Percentiles rank a stretch among this genome's conserved stretches.
phyloP scores from a whole-genome alignment of 805 yeast species.

The Maudiozyma saulgeensis region DNA sequence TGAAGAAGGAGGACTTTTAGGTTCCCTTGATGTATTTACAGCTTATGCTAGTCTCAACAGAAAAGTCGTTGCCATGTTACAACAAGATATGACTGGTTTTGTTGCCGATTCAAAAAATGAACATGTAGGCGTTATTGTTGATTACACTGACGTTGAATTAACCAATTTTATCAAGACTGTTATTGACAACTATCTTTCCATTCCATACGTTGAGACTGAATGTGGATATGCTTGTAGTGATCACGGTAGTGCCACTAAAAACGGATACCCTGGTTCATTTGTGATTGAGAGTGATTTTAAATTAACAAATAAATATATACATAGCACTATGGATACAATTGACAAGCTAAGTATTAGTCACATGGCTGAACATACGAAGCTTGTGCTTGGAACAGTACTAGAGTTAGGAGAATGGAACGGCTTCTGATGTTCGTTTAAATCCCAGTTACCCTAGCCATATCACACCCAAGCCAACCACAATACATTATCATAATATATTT shows the following conservation, averaged over 20 bases:
- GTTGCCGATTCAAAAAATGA: constrained; percentile 44
- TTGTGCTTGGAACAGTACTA: constrained; percentile 61
- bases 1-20: constrained; percentile 86
- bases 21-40: constrained; percentile 70
- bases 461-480: too few relatives aligned
- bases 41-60: constrained; percentile 35
- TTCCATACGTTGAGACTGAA: constrained; percentile 61
- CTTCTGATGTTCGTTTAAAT: background rate
- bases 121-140: constrained; percentile 74
- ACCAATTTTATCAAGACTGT: constrained; percentile 54
- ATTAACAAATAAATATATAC: constrained; percentile 60
- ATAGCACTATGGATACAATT: constrained; percentile 67
- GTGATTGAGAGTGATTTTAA: constrained; percentile 69
- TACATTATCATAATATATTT: too few relatives aligned
- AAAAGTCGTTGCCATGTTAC: constrained; percentile 72
- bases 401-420: constrained; percentile 44
- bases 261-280: constrained; percentile 78
- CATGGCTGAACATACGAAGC: constrained; percentile 68
- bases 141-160: constrained; percentile 48
- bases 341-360: constrained; percentile 73
- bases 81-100: constrained; percentile 92
- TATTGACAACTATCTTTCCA: constrained; percentile 51
- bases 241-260: constrained; percentile 75
- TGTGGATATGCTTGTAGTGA: constrained; percentile 95
- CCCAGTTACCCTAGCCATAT: too few relatives aligned